These are phyloP conservation scores for Colletotrichum coccodes DNA, from an alignment of 2,329 filamentous ascomycete genomes.

Conservation along the genomic window DNA sequence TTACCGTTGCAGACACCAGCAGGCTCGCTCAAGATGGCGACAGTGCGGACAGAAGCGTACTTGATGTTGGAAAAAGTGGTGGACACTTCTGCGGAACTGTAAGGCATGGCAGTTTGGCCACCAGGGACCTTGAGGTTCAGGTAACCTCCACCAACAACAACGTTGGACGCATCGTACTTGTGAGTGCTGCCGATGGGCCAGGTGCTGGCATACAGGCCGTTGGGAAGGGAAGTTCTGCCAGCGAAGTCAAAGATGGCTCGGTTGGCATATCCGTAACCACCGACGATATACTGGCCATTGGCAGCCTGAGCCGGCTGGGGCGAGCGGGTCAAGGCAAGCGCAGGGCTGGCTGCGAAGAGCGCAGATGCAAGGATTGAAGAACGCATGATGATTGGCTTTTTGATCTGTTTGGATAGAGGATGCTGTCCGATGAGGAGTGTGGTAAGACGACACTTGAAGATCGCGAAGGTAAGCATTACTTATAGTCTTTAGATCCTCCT, in stretches of 20 bases:
- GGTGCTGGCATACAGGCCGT: slow-evolving; percentile 37
- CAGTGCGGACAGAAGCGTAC: slow-evolving; percentile 42
- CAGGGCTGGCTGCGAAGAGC: not conserved
- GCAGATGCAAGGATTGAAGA: not conserved
- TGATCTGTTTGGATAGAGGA: not conserved
- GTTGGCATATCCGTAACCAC: slow-evolving; percentile 36
- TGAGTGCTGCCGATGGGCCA: slow-evolving; percentile 33
- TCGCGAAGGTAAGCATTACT: not conserved
- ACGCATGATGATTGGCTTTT: not conserved
- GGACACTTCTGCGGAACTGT: slow-evolving; percentile 37
- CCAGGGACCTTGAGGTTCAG: slow-evolving; percentile 41
- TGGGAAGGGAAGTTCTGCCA: slow-evolving; percentile 35
- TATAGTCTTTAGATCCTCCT: not conserved
- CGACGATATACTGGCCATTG: slow-evolving; percentile 38
- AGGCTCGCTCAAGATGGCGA: slow-evolving; percentile 41
- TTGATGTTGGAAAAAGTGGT: slow-evolving; percentile 40
- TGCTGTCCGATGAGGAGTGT: not conserved
- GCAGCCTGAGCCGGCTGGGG: not conserved
- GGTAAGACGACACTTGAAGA: fast-evolving
- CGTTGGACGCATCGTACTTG: slow-evolving; percentile 32
- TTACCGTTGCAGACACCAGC: slow-evolving; percentile 44
- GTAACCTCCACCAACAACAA: slow-evolving; percentile 39
- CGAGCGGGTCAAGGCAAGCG: slow-evolving; percentile 3
- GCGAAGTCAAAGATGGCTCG: slow-evolving; percentile 37
- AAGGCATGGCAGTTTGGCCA: slow-evolving; percentile 38